A percentile compares a stretch with the other conserved stretches of the same genome.
These are phyloP conservation scores for Nothophytophthora sp. DNA, from an alignment of 352 stramenopile species.

Conservation along the genomic window DNA sequence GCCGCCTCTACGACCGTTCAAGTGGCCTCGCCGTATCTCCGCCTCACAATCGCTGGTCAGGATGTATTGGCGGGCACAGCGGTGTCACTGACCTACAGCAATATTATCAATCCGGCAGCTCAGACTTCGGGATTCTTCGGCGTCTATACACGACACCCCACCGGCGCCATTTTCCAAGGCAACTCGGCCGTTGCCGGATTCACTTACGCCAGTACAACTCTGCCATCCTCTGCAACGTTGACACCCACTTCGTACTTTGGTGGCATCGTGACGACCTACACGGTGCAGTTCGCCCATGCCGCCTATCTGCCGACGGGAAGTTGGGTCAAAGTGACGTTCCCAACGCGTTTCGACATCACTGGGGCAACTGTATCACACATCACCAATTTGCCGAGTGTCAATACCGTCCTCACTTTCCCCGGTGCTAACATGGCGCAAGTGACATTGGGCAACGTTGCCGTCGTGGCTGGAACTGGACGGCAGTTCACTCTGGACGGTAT, in stretches of 20 bases:
- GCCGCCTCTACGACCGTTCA: constrained; percentile 30
- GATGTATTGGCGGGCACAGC: constrained; percentile 19
- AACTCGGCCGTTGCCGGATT: constrained; percentile 23
- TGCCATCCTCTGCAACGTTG: constrained; percentile 33
- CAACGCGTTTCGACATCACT: constrained; percentile 36
- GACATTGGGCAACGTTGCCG: constrained; percentile 31
- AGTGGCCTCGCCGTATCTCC: constrained; percentile 32
- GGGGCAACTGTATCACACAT: constrained; percentile 18
- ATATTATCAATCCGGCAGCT: constrained; percentile 57
- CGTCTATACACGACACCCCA: constrained; percentile 43
- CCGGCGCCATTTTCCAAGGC: constrained; percentile 41
- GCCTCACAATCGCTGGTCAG: constrained; percentile 36
- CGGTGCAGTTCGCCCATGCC: constrained; percentile 42
- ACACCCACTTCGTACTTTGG: constrained; percentile 44
- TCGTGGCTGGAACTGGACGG: constrained; percentile 35
- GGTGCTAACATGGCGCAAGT: constrained; percentile 18
- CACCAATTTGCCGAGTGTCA: constrained; percentile 35
- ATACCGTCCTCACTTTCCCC: constrained; percentile 21
- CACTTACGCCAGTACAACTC: constrained; percentile 22
- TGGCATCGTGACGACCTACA: constrained; percentile 40
- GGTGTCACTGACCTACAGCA: constrained; percentile 40
- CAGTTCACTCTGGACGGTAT: constrained; percentile 44
- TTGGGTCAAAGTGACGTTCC: constrained; percentile 47
- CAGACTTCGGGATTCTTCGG: constrained; percentile 33
- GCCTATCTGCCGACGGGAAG: constrained; percentile 41